Percentiles rank a stretch among this genome's conserved stretches.
Evolutionary conservation across 495 filamentous ascomycete species (phyloP).

Genomic region (Usnea hakonensis): DNA sequence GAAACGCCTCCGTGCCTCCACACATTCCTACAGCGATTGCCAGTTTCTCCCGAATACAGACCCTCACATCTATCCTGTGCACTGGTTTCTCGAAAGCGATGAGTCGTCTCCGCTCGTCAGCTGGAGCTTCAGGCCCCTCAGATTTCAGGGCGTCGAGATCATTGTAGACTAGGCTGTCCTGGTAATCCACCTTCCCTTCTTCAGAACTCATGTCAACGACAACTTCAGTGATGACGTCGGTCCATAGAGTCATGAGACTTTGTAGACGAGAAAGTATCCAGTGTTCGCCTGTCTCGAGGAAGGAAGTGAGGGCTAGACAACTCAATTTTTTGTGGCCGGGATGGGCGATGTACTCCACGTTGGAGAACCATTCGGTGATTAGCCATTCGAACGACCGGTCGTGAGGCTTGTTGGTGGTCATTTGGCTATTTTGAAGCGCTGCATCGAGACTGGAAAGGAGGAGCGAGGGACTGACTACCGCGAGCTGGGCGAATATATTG

Average conservation of each 20-base stretch:
- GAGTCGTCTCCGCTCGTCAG: slow-evolving; percentile 48
- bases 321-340: slow-evolving; percentile 70
- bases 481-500: slow-evolving; percentile 70
- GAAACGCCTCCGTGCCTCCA: slow-evolving; percentile 68
- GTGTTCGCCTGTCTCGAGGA: slow-evolving; percentile 44
- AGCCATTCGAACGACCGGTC: slow-evolving; percentile 62
- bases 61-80: slow-evolving; percentile 58
- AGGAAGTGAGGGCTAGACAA: slow-evolving; percentile 70
- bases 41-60: slow-evolving; percentile 62
- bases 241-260: slow-evolving; percentile 63
- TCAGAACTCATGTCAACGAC: slow-evolving; percentile 48
- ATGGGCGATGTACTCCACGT: slow-evolving; percentile 76
- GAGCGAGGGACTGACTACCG: slow-evolving; percentile 56
- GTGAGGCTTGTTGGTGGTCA: slow-evolving; percentile 19
- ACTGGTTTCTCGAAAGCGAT: slow-evolving; percentile 59
- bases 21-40: slow-evolving; percentile 53
- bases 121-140: slow-evolving; percentile 52
- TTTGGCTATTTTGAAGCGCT: slow-evolving; percentile 27
- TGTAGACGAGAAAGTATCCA: slow-evolving; percentile 56
- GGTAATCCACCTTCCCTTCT: slow-evolving; percentile 35
- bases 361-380: slow-evolving; percentile 75
- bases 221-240: slow-evolving; percentile 55
- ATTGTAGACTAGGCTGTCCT: slow-evolving; percentile 49
- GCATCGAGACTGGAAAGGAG: slow-evolving; percentile 51
- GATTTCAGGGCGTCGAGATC: slow-evolving; percentile 24